Conservation (phyloP, 768 basidiomycete species). For the Mycena polygramma region DNA sequence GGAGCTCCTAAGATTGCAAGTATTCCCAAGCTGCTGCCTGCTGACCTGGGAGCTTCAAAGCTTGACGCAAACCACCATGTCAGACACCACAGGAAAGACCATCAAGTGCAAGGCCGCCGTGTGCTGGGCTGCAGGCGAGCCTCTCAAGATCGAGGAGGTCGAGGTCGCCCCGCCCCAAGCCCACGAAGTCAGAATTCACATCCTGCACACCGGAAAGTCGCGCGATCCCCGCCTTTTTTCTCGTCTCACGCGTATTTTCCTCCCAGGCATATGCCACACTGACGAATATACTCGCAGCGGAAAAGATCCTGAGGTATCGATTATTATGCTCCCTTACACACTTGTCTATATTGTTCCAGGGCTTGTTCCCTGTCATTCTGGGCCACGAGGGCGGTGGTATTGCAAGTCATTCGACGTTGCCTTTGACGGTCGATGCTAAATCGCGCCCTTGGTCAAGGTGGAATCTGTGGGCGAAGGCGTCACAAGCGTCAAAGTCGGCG, state of each 20-base stretch:
- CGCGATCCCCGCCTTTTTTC: conserved; percentile 13
- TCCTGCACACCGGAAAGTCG: conserved; percentile 86
- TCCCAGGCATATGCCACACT: conserved; percentile 92
- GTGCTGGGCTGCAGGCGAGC: conserved; percentile 94
- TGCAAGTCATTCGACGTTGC: conserved; percentile 60
- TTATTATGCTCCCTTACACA: conserved; percentile 17
- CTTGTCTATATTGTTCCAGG: conserved; percentile 56
- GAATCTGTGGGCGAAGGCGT: conserved; percentile 98
- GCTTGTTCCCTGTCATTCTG: conserved; percentile 92
- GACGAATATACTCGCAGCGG: conserved; percentile 98
- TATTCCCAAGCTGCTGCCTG: conserved; percentile 28
- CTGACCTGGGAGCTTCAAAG: conserved; percentile 29
- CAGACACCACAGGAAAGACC: conserved; percentile 79
- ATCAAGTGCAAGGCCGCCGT: conserved; percentile 94
- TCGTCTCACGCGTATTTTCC: conserved; percentile 27
- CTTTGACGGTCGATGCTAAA: conserved; percentile 24
- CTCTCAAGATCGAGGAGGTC: conserved; percentile 89
- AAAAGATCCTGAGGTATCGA: conserved; percentile 88
- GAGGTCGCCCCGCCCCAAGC: conserved; percentile 93
- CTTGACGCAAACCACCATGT: conserved; percentile 62
- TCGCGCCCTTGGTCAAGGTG: conserved; percentile 65
- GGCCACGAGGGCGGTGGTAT: conserved; percentile 96
- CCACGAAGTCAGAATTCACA: conserved; percentile 93
- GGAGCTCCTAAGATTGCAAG: not conserved
- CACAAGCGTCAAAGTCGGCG: conserved; percentile 80